phyloP scores from a whole-genome alignment of 1,284 basidiomycete species.

The Ceratobasidium sp. region DNA sequence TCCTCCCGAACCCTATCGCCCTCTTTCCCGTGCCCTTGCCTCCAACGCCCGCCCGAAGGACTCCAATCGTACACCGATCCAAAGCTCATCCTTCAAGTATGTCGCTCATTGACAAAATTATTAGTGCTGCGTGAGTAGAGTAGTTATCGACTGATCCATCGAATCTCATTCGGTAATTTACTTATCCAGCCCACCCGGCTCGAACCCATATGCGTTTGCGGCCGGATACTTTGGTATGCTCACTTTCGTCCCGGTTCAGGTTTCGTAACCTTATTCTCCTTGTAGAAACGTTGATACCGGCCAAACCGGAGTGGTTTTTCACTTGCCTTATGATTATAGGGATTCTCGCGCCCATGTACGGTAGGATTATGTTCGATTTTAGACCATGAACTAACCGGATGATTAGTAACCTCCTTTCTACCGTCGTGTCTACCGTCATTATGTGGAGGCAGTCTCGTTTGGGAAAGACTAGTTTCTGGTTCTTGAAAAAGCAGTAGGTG shows the following conservation, averaged over 20 bases:
- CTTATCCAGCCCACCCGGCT: conserved; percentile 11
- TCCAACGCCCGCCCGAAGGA: too few relatives aligned
- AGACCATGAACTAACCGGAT: background rate
- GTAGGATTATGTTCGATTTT: background rate
- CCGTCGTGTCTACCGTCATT: conserved; percentile 17
- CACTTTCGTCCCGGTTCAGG: too few relatives aligned
- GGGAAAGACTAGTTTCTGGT: conserved; percentile 31
- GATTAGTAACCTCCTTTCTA: conserved; percentile 33
- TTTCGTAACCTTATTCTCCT: background rate
- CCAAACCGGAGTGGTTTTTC: conserved; percentile 41
- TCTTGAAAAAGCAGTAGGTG: conserved; percentile 33
- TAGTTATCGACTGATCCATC: too few relatives aligned
- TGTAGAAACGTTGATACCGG: conserved; percentile 29
- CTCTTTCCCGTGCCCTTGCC: too few relatives aligned
- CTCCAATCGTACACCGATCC: too few relatives aligned
- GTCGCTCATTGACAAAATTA: conserved; percentile 38
- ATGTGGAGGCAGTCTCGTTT: conserved; percentile 32
- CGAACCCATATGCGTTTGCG: conserved; percentile 40
- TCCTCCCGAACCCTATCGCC: too few relatives aligned
- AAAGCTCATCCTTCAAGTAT: too few relatives aligned
- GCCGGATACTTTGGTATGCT: conserved; percentile 31
- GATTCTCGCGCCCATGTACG: conserved; percentile 34
- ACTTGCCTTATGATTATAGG: conserved; percentile 25
- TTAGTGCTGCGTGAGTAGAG: conserved; percentile 34
- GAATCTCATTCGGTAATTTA: background rate